Conservation (phyloP, 2,329 filamentous ascomycete genomes). For the Sclerotinia minor region DNA sequence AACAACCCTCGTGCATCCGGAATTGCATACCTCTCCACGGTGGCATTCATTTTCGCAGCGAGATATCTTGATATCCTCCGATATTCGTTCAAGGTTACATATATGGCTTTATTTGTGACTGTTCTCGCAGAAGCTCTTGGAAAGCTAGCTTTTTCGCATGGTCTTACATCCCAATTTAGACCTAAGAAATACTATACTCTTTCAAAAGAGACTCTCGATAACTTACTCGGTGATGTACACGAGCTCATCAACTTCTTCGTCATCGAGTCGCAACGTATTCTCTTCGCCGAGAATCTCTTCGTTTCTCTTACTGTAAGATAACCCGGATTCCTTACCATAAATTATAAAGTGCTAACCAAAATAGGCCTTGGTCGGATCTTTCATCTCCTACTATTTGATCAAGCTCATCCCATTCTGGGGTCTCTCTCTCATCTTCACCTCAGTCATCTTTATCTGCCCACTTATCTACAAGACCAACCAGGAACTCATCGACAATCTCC, state of each 20-base stretch:
- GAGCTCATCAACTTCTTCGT: slow-evolving; percentile 72
- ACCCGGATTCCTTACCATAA: neutral
- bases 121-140: slow-evolving; percentile 61
- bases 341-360: slow-evolving; percentile 26
- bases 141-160: slow-evolving; percentile 60
- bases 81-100: slow-evolving; percentile 65
- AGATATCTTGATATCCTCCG: slow-evolving; percentile 67
- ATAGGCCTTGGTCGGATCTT: slow-evolving; percentile 60
- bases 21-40: slow-evolving; percentile 61
- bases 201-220: slow-evolving; percentile 61
- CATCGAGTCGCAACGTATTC: slow-evolving; percentile 66
- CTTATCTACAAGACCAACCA: slow-evolving; percentile 67
- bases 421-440: slow-evolving; percentile 60
- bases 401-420: slow-evolving; percentile 72
- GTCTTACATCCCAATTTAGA: slow-evolving; percentile 64
- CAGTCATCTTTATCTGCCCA: slow-evolving; percentile 60
- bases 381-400: slow-evolving; percentile 67
- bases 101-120: slow-evolving; percentile 60
- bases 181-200: slow-evolving; percentile 68
- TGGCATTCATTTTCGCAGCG: slow-evolving; percentile 61
- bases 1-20: slow-evolving; percentile 66
- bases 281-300: slow-evolving; percentile 66
- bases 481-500: slow-evolving; percentile 65
- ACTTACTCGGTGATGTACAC: slow-evolving; percentile 62
- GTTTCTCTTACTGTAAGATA: slow-evolving; percentile 59